Conservation (phyloP, 495 filamentous ascomycete genomes). For the Viridothelium virens region DNA sequence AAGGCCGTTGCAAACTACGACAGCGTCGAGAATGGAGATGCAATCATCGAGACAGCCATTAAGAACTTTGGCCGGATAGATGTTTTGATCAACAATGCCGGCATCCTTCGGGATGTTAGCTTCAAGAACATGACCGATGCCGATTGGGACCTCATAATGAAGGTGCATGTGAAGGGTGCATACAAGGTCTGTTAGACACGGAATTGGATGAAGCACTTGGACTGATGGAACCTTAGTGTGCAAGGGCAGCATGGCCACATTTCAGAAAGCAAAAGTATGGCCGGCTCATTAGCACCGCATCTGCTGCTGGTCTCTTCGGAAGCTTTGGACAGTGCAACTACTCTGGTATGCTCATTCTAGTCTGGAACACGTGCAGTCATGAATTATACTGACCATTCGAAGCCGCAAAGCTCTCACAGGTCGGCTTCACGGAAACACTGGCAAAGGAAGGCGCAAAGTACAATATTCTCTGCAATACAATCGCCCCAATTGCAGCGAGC, state of each 20-base stretch:
- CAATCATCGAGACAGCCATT: slow-evolving; percentile 94
- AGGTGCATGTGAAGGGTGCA: slow-evolving; percentile 87
- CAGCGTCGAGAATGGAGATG: slow-evolving; percentile 89
- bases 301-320: slow-evolving; percentile 90
- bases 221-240: slow-evolving; percentile 48
- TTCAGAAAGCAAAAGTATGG: slow-evolving; percentile 99
- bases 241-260: slow-evolving; percentile 92
- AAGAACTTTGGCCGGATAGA: slow-evolving; percentile 88
- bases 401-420: slow-evolving; percentile 92
- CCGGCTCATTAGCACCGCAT: slow-evolving; percentile 90
- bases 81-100: slow-evolving; percentile 94
- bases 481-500: slow-evolving; percentile 91
- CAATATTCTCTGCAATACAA: slow-evolving; percentile 94
- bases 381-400: slow-evolving; percentile 19
- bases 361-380: not conserved
- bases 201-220: slow-evolving; percentile 9
- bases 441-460: slow-evolving; percentile 98
- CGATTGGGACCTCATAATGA: slow-evolving; percentile 93
- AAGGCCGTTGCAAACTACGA: slow-evolving; percentile 98
- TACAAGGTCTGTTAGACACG: slow-evolving; percentile 58
- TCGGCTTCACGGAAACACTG: slow-evolving; percentile 96
- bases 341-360: slow-evolving; percentile 48
- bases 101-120: slow-evolving; percentile 90
- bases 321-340: slow-evolving; percentile 97
- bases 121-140: slow-evolving; percentile 98